Base-by-base conservation (phyloP, 495 filamentous ascomycete genomes). In the Daldinia vernicosa region DNA sequence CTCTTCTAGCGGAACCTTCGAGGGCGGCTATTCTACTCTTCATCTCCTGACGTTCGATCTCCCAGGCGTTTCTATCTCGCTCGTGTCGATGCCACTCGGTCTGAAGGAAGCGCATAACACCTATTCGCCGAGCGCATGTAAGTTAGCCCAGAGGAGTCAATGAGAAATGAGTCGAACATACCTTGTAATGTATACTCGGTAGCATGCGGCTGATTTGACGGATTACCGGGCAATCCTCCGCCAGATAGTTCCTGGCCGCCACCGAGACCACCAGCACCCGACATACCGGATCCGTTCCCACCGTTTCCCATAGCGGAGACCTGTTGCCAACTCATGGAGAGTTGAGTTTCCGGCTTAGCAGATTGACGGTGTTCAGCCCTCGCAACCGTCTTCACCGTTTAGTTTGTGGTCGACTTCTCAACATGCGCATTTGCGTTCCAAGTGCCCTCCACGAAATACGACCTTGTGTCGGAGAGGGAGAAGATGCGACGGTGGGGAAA, bases 171-270 rank as follows among this genome's bases (percentile, higher is more conserved):
- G 27, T 50, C 14, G 35, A 43, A 50, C 32, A 51, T 45, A 97
- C 95, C 95, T 88, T 99, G 95, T 47, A 99, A 84, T 32, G 95
- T 98, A 75, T 99, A 99, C 78, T 99, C 96, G n/a, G 96, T 98
- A 52, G 93, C 95, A 66, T 90, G 89, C 37, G 89, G 89, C 66
- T 91, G 89, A 74, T 87, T 85, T 6, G 69, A 72, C 32, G 47
- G 62, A 26, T 70, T 67, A 9, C 50, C 51, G 15, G 73, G 53
- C n/a, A 27, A 33, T 19, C 70, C 73, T 1, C 64, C 59, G 58
- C 74, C 75, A 14, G 64, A n/a, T 66, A 77, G 66, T 0, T 77
- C 75, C 63, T 75, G 75, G 43, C 74, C 71, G 17, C 64, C 63
- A 22, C 66, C 70, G 14, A 63, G 63, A 35, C 60, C 57, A 17